Conservation (phyloP, 75 land plant genomes). For the Pseudotsuga menziesii region DNA sequence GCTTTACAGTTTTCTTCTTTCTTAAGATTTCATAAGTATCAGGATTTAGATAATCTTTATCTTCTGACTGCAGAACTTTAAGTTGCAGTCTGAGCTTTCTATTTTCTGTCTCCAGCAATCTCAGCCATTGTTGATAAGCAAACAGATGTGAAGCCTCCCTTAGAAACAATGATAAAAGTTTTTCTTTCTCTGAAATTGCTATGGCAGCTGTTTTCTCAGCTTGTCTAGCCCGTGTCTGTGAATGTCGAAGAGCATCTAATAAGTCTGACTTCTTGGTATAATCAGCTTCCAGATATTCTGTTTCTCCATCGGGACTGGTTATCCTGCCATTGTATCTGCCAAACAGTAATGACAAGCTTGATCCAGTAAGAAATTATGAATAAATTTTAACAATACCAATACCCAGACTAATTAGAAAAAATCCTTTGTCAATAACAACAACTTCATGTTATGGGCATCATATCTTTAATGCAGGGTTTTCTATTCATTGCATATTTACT, state of each 20-base stretch:
- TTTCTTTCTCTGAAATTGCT: constrained; percentile 34
- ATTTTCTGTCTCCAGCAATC: constrained; percentile 54
- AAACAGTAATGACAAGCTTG: constrained; percentile 1
- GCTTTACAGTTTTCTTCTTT: constrained; percentile 14
- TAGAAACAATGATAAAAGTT: constrained; percentile 25
- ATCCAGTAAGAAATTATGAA: not conserved
- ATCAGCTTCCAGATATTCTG: constrained; percentile 6
- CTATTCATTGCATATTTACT: not conserved
- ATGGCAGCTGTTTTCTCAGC: constrained; percentile 58
- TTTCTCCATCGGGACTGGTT: constrained; percentile 15
- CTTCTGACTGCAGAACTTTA: constrained; percentile 19
- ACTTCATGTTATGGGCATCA: not conserved
- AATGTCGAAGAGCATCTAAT: constrained; percentile 68
- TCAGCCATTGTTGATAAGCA: constrained; percentile 62
- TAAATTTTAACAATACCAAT: not conserved
- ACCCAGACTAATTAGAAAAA: constrained; percentile 3
- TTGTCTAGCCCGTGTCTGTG: constrained; percentile 84
- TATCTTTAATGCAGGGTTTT: not conserved
- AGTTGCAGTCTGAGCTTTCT: constrained; percentile 26
- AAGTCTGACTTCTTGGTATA: constrained; percentile 35
- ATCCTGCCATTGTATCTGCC: constrained; percentile 16
- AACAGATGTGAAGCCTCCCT: constrained; percentile 43
- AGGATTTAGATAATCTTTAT: not conserved
- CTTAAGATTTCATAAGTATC: constrained; percentile 8
- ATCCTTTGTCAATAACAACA: not conserved